Evolutionary conservation across 371 early-diverging fungal species (phyloP).

Genomic region (Actinomucor elegans): DNA sequence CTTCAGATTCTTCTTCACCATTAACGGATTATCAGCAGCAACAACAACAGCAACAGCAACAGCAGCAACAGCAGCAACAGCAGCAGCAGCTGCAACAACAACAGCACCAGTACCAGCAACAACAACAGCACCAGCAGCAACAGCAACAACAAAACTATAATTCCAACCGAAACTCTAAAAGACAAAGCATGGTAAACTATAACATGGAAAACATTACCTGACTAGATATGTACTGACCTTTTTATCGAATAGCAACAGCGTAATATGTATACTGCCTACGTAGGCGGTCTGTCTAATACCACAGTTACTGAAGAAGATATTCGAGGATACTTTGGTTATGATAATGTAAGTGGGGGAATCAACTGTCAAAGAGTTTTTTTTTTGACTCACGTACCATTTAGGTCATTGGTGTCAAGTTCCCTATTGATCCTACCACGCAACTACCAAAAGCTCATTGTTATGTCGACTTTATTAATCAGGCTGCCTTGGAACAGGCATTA

Average conservation of each 20-base stretch:
- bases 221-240: too few relatives aligned
- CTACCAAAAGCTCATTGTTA: conserved; percentile 50
- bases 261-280: conserved; percentile 39
- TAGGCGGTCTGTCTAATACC: conserved; percentile 42
- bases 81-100: not conserved
- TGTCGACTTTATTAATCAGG: conserved; percentile 39
- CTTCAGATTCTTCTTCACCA: too few relatives aligned
- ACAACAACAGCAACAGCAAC: conserved; percentile 2
- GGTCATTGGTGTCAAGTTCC: conserved; percentile 46
- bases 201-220: not conserved
- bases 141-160: conserved; percentile 4
- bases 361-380: not conserved
- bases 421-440: conserved; percentile 38
- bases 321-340: conserved; percentile 43
- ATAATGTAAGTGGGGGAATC: conserved; percentile 42
- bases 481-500: conserved; percentile 41
- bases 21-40: conserved; percentile 18
- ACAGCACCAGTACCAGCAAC: not conserved
- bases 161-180: conserved; percentile 14
- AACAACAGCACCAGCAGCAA: not conserved
- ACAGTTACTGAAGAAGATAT: conserved; percentile 48
- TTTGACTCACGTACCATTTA: not conserved
- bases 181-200: conserved; percentile 29
- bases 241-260: conserved; percentile 21
- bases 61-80: conserved; percentile 11